These are phyloP conservation scores for Immersiella caudata DNA, from an alignment of 495 filamentous ascomycete species.

Conservation along the genomic window DNA sequence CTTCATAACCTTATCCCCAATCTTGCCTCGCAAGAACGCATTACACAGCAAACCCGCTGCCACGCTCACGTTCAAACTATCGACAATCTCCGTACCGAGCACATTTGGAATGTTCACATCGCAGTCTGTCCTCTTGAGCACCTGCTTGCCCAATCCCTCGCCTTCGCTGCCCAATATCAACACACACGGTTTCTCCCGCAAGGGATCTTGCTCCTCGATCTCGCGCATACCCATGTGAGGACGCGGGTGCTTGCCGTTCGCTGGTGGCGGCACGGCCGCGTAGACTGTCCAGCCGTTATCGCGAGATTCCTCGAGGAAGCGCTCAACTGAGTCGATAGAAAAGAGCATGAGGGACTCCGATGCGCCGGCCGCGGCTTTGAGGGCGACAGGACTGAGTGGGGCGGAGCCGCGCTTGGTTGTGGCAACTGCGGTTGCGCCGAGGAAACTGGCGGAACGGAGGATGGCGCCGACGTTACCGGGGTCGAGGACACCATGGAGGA, in stretches of 20 bases:
- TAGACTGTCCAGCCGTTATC: constrained; percentile 81
- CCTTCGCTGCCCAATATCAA: constrained; percentile 85
- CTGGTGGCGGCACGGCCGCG: constrained; percentile 63
- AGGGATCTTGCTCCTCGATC: constrained; percentile 49
- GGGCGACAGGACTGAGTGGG: constrained; percentile 69
- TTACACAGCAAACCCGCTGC: constrained; percentile 77
- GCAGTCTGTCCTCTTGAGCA: constrained; percentile 65
- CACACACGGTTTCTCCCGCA: constrained; percentile 66
- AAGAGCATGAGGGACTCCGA: constrained; percentile 77
- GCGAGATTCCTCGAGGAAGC: constrained; percentile 69
- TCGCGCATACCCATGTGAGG: constrained; percentile 35
- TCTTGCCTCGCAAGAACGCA: constrained; percentile 47
- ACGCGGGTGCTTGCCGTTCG: constrained; percentile 29
- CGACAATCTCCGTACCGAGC: constrained; percentile 51
- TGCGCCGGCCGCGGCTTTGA: constrained; percentile 87
- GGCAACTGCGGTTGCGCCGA: constrained; percentile 77
- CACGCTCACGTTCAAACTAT: constrained; percentile 87
- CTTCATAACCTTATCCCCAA: constrained; percentile 27
- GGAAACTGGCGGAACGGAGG: constrained; percentile 79
- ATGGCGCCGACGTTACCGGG: constrained; percentile 90
- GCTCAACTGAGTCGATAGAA: constrained; percentile 60
- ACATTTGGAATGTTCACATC: constrained; percentile 56
- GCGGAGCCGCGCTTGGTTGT: constrained; percentile 70
- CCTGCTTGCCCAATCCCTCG: constrained; percentile 64
- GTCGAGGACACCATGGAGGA: constrained; percentile 85